These are phyloP conservation scores for Sphagnum tenellum DNA, from an alignment of 225 moss, liverwort and hornwort species.

Conservation along the genomic window DNA sequence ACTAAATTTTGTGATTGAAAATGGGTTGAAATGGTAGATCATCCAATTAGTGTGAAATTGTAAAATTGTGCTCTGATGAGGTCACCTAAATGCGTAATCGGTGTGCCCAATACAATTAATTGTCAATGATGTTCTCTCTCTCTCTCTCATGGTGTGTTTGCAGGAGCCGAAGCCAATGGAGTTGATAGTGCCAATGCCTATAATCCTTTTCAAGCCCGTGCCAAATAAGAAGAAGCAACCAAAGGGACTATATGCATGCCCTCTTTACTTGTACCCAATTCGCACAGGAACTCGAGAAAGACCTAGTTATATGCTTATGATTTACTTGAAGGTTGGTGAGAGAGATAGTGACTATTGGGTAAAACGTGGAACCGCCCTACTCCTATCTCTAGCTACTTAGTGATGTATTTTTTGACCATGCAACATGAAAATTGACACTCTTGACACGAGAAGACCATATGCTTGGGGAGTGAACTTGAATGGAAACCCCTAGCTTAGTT, in stretches of 20 bases:
- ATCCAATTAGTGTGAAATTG: no score
- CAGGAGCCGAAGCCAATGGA: conserved; percentile 84
- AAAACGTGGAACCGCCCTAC: conserved; percentile 69
- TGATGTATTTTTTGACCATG: no score
- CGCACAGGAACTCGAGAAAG: conserved; percentile 74
- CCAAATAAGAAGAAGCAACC: conserved; percentile 56
- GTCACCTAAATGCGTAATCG: no score
- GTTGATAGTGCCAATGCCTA: conserved; percentile 70
- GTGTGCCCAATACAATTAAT: no score
- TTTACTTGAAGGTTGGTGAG: conserved; percentile 49
- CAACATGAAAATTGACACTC: no score
- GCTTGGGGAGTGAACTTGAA: no score
- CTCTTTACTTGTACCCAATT: conserved; percentile 59
- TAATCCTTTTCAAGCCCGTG: conserved; percentile 64
- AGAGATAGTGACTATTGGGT: conserved; percentile 63
- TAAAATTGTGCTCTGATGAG: no score
- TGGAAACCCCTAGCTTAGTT: no score
- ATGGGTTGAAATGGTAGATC: no score
- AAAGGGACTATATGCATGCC: conserved; percentile 65
- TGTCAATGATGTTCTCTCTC: no score
- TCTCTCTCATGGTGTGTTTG: neutral
- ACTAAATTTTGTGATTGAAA: neutral
- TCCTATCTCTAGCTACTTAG: conserved; percentile 50
- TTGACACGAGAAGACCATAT: no score
- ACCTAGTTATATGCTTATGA: conserved; percentile 68